phyloP scores from a whole-genome alignment of 306 rosid species.

The Arachis stenosperma region DNA sequence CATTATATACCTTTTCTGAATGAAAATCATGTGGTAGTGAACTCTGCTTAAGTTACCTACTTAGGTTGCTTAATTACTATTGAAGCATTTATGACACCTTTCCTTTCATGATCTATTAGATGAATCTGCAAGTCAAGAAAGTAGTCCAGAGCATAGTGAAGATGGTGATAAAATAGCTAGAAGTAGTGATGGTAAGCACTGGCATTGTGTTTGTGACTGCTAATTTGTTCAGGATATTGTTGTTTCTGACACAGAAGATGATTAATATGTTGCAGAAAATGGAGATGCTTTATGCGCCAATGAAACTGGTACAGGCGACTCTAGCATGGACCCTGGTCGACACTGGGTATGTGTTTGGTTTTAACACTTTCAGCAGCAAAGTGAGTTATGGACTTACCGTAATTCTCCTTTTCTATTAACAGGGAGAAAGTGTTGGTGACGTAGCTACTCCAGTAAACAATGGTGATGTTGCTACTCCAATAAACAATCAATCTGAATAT shows the following conservation, averaged over 20 bases:
- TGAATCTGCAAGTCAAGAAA: conserved; percentile 48
- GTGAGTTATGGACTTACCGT: conserved; percentile 52
- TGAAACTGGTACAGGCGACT: conserved; percentile 44
- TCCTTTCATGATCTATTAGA: conserved; percentile 32
- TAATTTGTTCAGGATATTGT: conserved; percentile 31
- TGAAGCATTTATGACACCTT: conserved; percentile 36
- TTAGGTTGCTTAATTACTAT: conserved; percentile 30
- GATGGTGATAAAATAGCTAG: conserved; percentile 40
- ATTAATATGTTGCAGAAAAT: conserved; percentile 54
- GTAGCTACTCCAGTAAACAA: conserved; percentile 43
- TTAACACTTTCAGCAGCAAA: conserved; percentile 50
- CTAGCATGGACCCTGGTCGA: conserved; percentile 61
- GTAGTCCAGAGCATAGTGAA: conserved; percentile 45
- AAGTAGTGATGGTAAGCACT: conserved; percentile 40
- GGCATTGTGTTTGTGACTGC: conserved; percentile 40
- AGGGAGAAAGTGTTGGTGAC: conserved; percentile 66
- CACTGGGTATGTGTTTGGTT: conserved; percentile 96
- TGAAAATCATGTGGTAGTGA: conserved; percentile 3
- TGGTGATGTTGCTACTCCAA: conserved; percentile 44
- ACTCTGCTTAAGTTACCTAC: conserved; percentile 13
- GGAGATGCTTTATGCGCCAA: conserved; percentile 39
- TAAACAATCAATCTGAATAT: conserved; percentile 46
- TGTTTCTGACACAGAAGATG: conserved; percentile 42
- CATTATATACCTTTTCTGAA: conserved; percentile 25
- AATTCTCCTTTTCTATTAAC: conserved; percentile 50